A percentile compares a stretch with the other conserved stretches of the same genome.
Conservation (phyloP, 2,329 filamentous ascomycete species). For the Epichloe festucae region DNA sequence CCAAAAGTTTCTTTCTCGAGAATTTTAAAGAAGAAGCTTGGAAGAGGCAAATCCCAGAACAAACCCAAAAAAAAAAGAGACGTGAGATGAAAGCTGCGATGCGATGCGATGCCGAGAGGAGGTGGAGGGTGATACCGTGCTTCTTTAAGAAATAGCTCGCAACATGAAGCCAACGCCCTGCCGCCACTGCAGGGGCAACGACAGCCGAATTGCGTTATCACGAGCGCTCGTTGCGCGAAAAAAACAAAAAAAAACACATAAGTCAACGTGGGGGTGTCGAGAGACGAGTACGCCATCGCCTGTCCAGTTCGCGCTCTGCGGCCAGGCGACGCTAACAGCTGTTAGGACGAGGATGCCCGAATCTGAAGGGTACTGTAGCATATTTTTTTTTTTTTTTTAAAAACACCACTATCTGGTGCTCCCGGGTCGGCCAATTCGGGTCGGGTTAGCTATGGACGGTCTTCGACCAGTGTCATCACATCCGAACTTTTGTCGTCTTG, state of each 20-base stretch:
- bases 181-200: neutral
- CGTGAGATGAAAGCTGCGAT: neutral
- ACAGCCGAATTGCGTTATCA: slow-evolving; percentile 6
- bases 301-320: neutral
- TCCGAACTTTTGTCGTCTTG: neutral
- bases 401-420: no score
- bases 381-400: no score
- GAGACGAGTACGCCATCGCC: slow-evolving; percentile 7
- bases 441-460: neutral
- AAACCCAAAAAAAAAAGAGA: neutral
- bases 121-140: neutral
- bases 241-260: neutral
- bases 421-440: neutral
- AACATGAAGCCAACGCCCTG: neutral
- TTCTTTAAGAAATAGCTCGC: neutral
- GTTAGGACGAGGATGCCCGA: no score
- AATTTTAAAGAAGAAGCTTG: neutral
- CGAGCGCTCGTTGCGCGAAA: neutral
- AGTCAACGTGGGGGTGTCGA: no score
- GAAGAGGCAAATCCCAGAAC: neutral
- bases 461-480: neutral
- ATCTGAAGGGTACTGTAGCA: no score
- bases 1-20: neutral
- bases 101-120: no score
- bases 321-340: no score